A percentile compares a stretch with the other conserved stretches of the same genome.
Conservation (phyloP, 2,329 filamentous ascomycete genomes). For the Daldinia eschscholtzii region DNA sequence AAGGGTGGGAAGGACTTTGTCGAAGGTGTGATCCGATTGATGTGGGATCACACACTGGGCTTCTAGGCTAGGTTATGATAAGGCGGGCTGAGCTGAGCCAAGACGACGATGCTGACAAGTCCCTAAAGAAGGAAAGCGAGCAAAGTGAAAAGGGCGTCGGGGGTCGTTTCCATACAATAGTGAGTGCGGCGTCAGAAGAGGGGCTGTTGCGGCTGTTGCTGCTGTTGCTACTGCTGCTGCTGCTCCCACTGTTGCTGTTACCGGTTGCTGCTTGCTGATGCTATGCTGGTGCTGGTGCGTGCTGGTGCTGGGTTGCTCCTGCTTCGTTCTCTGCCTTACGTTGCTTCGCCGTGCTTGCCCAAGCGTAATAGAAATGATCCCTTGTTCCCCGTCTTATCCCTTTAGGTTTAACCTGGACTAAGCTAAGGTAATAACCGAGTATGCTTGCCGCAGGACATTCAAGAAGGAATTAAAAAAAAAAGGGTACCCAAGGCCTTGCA, state of each 20-base stretch:
- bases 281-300: slow-evolving; percentile 1
- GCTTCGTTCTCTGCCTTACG: slow-evolving; percentile 9
- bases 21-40: slow-evolving; percentile 29
- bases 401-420: slow-evolving; percentile 19
- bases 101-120: slow-evolving; percentile 28
- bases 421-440: slow-evolving; percentile 26
- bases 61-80: slow-evolving; percentile 33
- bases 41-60: slow-evolving; percentile 33
- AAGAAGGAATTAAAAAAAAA: neutral
- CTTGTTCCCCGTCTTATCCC: slow-evolving; percentile 26
- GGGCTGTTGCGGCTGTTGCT: slow-evolving; percentile 4
- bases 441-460: slow-evolving; percentile 8
- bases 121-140: slow-evolving; percentile 8
- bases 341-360: slow-evolving; percentile 9
- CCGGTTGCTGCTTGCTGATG: neutral
- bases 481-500: slow-evolving; percentile 1
- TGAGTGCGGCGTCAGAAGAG: slow-evolving; percentile 14
- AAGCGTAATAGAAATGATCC: slow-evolving; percentile 22
- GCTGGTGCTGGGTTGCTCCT: neutral
- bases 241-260: neutral
- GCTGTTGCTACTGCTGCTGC: neutral
- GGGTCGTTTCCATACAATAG: slow-evolving; percentile 16
- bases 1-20: slow-evolving; percentile 36
- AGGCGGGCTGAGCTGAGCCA: slow-evolving; percentile 42
- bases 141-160: slow-evolving; percentile 6